A percentile compares a stretch with the other conserved stretches of the same genome.
Conservation (phyloP, 257 asterid species). For the Ligustrum vulgare region DNA sequence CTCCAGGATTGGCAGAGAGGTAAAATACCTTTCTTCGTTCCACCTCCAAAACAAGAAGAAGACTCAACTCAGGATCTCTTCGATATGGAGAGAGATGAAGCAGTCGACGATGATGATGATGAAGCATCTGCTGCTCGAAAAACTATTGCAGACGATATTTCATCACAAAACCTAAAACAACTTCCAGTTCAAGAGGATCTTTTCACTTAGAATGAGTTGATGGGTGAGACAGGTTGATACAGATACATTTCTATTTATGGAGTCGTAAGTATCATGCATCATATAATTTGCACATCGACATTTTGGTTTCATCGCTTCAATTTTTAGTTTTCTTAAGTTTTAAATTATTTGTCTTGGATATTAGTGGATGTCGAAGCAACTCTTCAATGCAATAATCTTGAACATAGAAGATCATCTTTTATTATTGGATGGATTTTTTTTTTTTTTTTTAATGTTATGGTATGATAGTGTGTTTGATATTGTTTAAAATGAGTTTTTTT, state of each 20-base stretch:
- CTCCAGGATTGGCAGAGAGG: conserved; percentile 99
- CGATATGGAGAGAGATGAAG: conserved; percentile 30
- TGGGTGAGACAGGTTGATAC: conserved; percentile 42
- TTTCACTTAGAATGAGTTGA: conserved; percentile 58
- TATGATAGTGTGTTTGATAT: no score
- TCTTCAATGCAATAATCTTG: no score
- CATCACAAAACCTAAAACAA: conserved; percentile 62
- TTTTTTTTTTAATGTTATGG: no score
- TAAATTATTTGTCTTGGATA: no score
- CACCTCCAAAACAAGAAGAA: conserved; percentile 62
- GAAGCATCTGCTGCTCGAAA: conserved; percentile 53
- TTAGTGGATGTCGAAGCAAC: no score
- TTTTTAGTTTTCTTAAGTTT: not conserved
- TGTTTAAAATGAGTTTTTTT: no score
- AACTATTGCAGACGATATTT: conserved; percentile 60
- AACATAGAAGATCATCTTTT: no score
- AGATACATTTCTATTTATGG: conserved; percentile 17
- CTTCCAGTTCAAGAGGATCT: conserved; percentile 74
- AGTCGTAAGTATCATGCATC: not conserved
- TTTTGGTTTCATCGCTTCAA: not conserved
- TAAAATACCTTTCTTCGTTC: conserved; percentile 80
- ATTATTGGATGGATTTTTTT: no score
- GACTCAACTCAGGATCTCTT: conserved; percentile 26
- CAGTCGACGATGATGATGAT: conserved; percentile 40
- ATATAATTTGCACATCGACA: not conserved